These are phyloP conservation scores for Amylocarpus encephaloides DNA, from an alignment of 2,329 filamentous ascomycete species.

Conservation along the genomic window DNA sequence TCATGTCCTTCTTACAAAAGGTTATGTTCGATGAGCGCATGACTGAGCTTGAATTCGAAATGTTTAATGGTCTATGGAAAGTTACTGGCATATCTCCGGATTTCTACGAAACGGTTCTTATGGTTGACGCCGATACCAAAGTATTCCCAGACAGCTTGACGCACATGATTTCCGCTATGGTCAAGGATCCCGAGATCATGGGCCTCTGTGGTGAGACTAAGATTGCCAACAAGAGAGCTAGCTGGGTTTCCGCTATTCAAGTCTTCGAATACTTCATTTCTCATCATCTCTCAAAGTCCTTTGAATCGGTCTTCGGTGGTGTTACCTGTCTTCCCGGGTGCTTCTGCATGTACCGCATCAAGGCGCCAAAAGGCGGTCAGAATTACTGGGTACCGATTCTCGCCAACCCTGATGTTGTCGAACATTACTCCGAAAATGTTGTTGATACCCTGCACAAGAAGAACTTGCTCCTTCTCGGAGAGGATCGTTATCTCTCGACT, in stretches of 20 bases:
- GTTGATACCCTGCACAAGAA: constrained; percentile 98
- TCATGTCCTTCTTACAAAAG: constrained; percentile 99
- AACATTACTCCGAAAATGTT: constrained; percentile 98
- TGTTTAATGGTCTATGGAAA: constrained; percentile 99
- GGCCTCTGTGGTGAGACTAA: constrained; percentile 98
- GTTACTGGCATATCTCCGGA: constrained; percentile 97
- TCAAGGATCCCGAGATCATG: constrained; percentile 99
- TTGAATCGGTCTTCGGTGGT: constrained; percentile 97
- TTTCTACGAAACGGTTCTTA: constrained; percentile 95
- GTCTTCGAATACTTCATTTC: constrained; percentile 99
- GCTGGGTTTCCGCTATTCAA: constrained; percentile 96
- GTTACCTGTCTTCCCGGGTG: constrained; percentile 97
- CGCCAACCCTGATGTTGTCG: constrained; percentile 95
- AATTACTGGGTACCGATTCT: constrained; percentile 99
- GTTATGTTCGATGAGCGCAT: constrained; percentile 99
- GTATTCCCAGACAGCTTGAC: constrained; percentile 97
- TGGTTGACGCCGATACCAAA: constrained; percentile 99
- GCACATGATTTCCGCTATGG: constrained; percentile 99
- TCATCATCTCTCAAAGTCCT: constrained; percentile 92
- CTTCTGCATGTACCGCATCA: constrained; percentile 99
- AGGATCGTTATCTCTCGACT: constrained; percentile 92
- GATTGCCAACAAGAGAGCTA: constrained; percentile 95
- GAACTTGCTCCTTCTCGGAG: constrained; percentile 83
- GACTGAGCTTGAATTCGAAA: constrained; percentile 98
- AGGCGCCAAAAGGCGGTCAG: constrained; percentile 93